Evolutionary conservation across 2,329 filamentous ascomycete genomes (phyloP).

Genomic region (Fragosphaeria purpurea): DNA sequence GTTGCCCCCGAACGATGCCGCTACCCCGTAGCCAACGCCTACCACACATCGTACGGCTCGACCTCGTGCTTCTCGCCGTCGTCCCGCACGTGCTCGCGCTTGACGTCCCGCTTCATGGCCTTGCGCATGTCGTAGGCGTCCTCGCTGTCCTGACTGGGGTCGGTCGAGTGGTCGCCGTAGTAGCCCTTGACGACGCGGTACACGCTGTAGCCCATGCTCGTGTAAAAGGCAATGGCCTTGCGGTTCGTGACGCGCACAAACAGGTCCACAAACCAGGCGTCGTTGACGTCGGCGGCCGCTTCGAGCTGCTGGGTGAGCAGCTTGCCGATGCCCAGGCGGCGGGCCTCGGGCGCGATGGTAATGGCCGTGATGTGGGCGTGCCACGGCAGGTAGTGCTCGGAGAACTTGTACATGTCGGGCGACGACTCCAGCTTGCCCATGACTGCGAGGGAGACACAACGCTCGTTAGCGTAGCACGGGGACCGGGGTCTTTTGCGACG

Average conservation of each 20-base stretch:
- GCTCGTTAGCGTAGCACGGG: too few relatives aligned
- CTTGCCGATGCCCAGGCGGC: conserved; percentile 78
- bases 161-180: conserved; percentile 73
- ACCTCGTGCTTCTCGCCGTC: conserved; percentile 74
- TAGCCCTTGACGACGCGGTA: conserved; percentile 85
- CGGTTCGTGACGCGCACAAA: conserved; percentile 86
- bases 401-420: conserved; percentile 61
- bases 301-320: conserved; percentile 75
- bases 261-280: conserved; percentile 91
- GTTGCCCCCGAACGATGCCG: too few relatives aligned
- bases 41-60: conserved; percentile 79
- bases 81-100: conserved; percentile 64
- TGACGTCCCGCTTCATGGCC: conserved; percentile 69
- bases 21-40: conserved; percentile 14
- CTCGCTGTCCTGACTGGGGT: conserved; percentile 55
- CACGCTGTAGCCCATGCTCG: conserved; percentile 83
- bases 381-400: conserved; percentile 94
- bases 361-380: conserved; percentile 96
- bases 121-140: conserved; percentile 98
- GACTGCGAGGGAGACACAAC: conserved; percentile 41
- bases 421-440: conserved; percentile 96
- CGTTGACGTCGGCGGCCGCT: conserved; percentile 65
- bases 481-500: too few relatives aligned
- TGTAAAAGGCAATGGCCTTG: conserved; percentile 80
- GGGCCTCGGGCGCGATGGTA: conserved; percentile 78